Evolutionary conservation across 306 rosid genomes (phyloP), one percentile per base, ranked within the genome.

Genomic region (Dalbergia cultrata): DNA sequence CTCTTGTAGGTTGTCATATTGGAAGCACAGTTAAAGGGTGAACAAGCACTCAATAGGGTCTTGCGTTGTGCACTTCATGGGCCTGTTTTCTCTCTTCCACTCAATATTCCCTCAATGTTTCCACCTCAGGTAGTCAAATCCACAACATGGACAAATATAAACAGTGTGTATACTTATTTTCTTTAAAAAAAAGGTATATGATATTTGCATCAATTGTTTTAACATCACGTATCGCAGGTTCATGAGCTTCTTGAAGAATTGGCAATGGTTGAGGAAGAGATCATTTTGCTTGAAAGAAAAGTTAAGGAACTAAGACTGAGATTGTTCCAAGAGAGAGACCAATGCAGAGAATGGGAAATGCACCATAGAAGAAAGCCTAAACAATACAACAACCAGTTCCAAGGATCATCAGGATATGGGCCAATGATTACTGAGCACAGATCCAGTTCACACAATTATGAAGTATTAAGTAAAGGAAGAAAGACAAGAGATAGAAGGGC

Each of bases 211-310:
- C 66, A 18, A 70, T 33, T 80, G 70, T 67, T 72, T 49, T 72
- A 18, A 64, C 61, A 9, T n/a, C 21, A 45, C 6, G 53, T 21
- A 21, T 65, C 89, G 83, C 79, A 92, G 95, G 88, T 90, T 78
- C 89, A 82, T 86, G 81, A 79, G 83, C 82, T 93, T 70, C 84
- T 93, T 77, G 75, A 88, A 37, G 99, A 95, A 83, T 80, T 95
- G 83, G 88, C 76, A 77, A 71, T 61, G 77, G 90, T 93, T 31
- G 97, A 91, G 88, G 90, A 88, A 58, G 97, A 93, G 91, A 87
- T 95, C 61, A 59, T 73, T 34, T 56, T 75, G 85, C 83, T 95
- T 16, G 99, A 91, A 85, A 86, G 88, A 74, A 91, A 82, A 90
- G 88, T 92, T 37, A 88, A 90, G 80, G 97, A 89, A 79, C 88